phyloP scores from a whole-genome alignment of 257 asterid genomes.

The Gentiana dahurica region DNA sequence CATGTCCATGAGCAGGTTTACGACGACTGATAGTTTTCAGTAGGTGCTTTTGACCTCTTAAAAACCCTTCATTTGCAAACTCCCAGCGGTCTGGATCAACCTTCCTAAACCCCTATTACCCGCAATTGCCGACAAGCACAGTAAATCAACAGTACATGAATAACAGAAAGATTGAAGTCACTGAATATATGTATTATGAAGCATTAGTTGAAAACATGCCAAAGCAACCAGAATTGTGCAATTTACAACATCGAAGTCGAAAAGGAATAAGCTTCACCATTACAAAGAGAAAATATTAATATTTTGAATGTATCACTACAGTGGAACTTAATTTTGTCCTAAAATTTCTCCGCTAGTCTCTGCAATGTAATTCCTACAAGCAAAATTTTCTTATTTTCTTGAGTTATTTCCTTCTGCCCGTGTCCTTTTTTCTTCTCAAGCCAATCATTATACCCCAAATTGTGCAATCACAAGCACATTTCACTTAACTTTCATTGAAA shows the following conservation, averaged over 20 bases:
- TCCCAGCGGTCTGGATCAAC: constrained; percentile 96
- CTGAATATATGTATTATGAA: neutral
- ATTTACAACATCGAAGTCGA: neutral
- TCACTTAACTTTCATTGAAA: too few relatives aligned
- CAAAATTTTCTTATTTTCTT: too few relatives aligned
- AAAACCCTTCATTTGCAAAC: constrained; percentile 87
- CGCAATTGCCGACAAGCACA: constrained; percentile 3
- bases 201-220: neutral
- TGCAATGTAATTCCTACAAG: too few relatives aligned
- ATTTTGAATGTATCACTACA: too few relatives aligned
- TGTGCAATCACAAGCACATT: too few relatives aligned
- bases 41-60: constrained; percentile 84
- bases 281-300: too few relatives aligned
- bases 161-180: neutral
- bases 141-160: constrained; percentile 3
- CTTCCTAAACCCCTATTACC: constrained; percentile 69
- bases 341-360: too few relatives aligned
- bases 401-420: too few relatives aligned
- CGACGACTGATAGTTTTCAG: constrained; percentile 68
- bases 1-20: constrained; percentile 73
- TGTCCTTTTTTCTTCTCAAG: too few relatives aligned
- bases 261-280: too few relatives aligned
- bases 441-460: too few relatives aligned
- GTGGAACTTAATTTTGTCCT: too few relatives aligned
- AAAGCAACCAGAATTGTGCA: neutral